Evolutionary conservation across 169 alveolate genomes (phyloP).

Genomic region (Fabrea salina): DNA sequence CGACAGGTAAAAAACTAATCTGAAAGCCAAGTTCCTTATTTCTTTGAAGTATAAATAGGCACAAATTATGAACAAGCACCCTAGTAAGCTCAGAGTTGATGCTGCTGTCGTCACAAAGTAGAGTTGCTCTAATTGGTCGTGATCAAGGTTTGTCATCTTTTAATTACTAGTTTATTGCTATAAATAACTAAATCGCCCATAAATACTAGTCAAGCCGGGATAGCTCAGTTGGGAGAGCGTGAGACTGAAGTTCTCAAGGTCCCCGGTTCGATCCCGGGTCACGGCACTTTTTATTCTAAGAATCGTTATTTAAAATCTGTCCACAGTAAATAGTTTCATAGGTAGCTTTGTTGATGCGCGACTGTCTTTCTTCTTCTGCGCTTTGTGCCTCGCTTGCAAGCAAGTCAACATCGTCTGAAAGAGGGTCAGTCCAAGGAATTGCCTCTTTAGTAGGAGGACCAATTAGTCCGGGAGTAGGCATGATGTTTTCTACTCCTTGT

Average conservation of each 20-base stretch:
- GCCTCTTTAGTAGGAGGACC: conserved; percentile 21
- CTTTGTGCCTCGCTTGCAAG: not conserved
- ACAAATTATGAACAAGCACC: conserved; percentile 12
- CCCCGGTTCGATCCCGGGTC: no score
- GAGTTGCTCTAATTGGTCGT: not conserved
- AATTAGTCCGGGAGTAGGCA: conserved; percentile 19
- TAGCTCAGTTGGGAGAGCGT: no score
- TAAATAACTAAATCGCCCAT: no score
- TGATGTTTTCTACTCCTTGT: conserved; percentile 16
- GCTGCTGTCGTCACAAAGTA: not conserved
- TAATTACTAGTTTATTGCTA: no score
- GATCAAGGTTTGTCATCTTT: no score
- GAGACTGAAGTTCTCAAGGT: no score
- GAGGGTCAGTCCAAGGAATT: conserved; percentile 9
- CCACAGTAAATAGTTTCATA: not conserved
- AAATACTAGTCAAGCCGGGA: no score
- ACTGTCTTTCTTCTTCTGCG: conserved; percentile 18
- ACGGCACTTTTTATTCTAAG: no score
- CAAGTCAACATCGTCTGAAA: not conserved
- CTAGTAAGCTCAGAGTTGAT: not conserved
- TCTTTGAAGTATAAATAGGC: not conserved
- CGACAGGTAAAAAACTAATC: not conserved
- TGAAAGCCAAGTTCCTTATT: conserved; percentile 20
- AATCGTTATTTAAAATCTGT: no score
- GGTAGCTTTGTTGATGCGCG: not conserved